phyloP scores from a whole-genome alignment of 169 alveolate species.

The Plasmodium fragile region DNA sequence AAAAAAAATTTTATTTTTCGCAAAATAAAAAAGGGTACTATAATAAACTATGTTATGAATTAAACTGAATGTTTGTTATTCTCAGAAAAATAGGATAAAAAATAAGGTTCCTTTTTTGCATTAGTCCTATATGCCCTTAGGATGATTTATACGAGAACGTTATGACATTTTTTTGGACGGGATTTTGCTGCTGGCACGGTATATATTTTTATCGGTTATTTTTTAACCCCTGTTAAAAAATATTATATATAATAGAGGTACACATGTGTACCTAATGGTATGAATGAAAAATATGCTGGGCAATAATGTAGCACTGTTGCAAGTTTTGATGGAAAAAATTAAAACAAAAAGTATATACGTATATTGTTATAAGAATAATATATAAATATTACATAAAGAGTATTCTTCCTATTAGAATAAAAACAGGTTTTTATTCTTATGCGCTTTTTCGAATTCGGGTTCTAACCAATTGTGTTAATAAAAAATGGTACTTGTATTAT shows the following conservation, averaged over 20 bases:
- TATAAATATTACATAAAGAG: no score
- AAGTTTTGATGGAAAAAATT: neutral
- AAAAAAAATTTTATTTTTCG: no score
- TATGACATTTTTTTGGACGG: neutral
- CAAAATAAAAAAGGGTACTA: neutral
- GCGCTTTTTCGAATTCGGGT: neutral
- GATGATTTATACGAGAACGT: neutral
- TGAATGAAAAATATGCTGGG: neutral
- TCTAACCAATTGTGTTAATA: neutral
- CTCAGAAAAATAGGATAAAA: neutral
- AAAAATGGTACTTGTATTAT: neutral
- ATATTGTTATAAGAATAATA: no score
- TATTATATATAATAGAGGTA: neutral
- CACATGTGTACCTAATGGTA: neutral
- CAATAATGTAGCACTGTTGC: neutral
- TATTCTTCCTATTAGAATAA: neutral
- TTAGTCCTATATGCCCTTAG: neutral
- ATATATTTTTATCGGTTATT: neutral
- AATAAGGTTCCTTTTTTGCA: neutral
- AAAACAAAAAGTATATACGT: neutral
- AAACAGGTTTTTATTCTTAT: neutral
- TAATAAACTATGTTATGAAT: neutral
- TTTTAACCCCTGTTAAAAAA: neutral
- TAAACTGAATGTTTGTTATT: neutral
- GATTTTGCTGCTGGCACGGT: neutral